Evolutionary conservation across 1,284 basidiomycete species (phyloP), one percentile per base, ranked within the genome.

Genomic region (Ceratobasidium sp.): DNA sequence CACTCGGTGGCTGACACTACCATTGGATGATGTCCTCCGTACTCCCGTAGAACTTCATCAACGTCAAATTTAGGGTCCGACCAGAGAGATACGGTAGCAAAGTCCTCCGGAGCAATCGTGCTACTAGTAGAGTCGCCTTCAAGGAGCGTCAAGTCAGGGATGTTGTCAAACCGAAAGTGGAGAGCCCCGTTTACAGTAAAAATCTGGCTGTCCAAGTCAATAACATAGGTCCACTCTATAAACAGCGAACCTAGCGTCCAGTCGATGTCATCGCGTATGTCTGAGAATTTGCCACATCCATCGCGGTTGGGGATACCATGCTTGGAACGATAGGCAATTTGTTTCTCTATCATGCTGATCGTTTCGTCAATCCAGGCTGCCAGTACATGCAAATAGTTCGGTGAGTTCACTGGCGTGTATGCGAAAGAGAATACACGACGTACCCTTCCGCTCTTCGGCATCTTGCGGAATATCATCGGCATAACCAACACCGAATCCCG

Each of bases 161-260:
- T 55, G 31, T 53, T 47, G 29, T 68, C 65, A 4, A 68, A 32
- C 2, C 27, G 31, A 20, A 68, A 34, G 22, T 68, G 42, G 50
- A 35, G 42, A 49, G 5, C 31, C 12, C 60, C 38, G 25, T 64
- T 25, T 20, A 64, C n/a, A n/a, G 34, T 53, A 22, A 64, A 53
- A 17, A 64, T 49, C 31, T 64, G 25, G 34, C 35, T 64, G 35
- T 64, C 49, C 32, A 64, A 35, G 25, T 64, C 60, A 12, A 64
- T 50, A 6, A 53, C 34, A 29, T 64, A 64, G 13, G 49, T 8
- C 8, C 29, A 31, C 2, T 38, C 17, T 12, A 13, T 17, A 3
- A 49, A 20, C n/a, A 2, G 15, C 25, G 32, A 15, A 25, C 38
- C 10, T 25, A 22, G 25, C 13, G 42, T 34, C 56, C 56, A 58